A percentile compares a stretch with the other conserved stretches of the same genome.
Conservation (phyloP, 2,329 filamentous ascomycete species). For the Pestalotiopsis sp. region DNA sequence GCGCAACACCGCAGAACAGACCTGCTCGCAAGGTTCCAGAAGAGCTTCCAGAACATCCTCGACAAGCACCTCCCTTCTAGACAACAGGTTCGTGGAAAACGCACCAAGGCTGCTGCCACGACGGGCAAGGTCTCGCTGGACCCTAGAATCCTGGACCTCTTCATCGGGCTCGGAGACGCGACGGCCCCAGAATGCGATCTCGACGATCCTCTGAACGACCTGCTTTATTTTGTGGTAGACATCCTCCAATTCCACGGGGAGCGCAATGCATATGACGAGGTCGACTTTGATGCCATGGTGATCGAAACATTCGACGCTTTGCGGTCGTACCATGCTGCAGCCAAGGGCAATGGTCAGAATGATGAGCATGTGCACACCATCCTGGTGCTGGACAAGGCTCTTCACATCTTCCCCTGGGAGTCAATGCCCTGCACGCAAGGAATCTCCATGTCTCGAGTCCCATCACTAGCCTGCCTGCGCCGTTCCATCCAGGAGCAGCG, state of each 20-base stretch:
- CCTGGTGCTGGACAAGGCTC: slow-evolving; percentile 84
- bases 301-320: slow-evolving; percentile 87
- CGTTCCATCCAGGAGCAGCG: slow-evolving; percentile 68
- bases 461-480: slow-evolving; percentile 81
- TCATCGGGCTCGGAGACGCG: slow-evolving; percentile 81
- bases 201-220: slow-evolving; percentile 87
- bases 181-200: slow-evolving; percentile 70
- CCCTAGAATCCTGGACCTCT: slow-evolving; percentile 76
- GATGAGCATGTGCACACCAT: slow-evolving; percentile 70
- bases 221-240: slow-evolving; percentile 95
- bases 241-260: slow-evolving; percentile 97
- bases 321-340: slow-evolving; percentile 69
- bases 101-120: slow-evolving; percentile 43
- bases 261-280: slow-evolving; percentile 94
- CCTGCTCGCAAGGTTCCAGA: slow-evolving; percentile 74
- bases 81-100: slow-evolving; percentile 61
- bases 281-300: slow-evolving; percentile 92
- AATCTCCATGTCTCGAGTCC: slow-evolving; percentile 81
- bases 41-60: slow-evolving; percentile 76
- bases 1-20: slow-evolving; percentile 70
- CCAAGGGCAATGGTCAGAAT: slow-evolving; percentile 40
- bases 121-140: slow-evolving; percentile 50
- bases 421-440: slow-evolving; percentile 84
- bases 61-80: slow-evolving; percentile 86
- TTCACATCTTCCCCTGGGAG: slow-evolving; percentile 96